Base-by-base conservation (phyloP, 2,329 filamentous ascomycete species). In the Fusarium sp. region DNA sequence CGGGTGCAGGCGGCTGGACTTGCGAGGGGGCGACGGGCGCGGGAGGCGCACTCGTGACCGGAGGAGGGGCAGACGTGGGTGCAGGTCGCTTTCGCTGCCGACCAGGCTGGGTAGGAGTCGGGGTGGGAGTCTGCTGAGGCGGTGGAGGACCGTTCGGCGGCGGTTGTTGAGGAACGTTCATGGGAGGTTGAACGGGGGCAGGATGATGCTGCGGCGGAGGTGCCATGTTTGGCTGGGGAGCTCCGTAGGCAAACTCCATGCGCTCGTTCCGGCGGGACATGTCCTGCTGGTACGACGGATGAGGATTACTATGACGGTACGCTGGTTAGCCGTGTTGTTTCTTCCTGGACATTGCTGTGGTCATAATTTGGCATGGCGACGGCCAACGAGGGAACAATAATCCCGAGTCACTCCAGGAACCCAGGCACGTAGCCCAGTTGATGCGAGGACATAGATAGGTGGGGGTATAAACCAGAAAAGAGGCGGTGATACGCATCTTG, bases 281-380 rank as follows among this genome's bases (percentile, higher is more conserved):
- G 68, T 86, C 84, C 71, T 80, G 76, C 77, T 83, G 84, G 73
- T 86, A 86, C 59, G 42, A 25, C 42, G 81, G 77, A 74, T 87
- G 83, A 66, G 75, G 70, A 64, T 80, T 79, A 73, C 79, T 81
- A 64, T 74, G 64, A 69, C 63, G 67, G 62, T 42, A 67, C 60
- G 67, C 61, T 63, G 70, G 71, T 79, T 72, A 79, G 78, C 73
- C 71, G 58, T 64, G 67, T 73, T 67, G 63, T 64, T 73, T 72
- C 68, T 68, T 58, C 66, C 68, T 55, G 68, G 67, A 69, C 67
- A 70, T 68, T 63, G 67, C 58, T 64, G 68, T 67, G 66, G 61
- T 70, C 70, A 76, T 74, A 73, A 71, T 64, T 69, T 71, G 67
- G 54, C 66, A 73, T 74, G 59, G 62, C 59, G 40, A 58, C 61